phyloP scores from a whole-genome alignment of 2,329 filamentous ascomycete genomes.

The Nannizziopsis barbatae region DNA sequence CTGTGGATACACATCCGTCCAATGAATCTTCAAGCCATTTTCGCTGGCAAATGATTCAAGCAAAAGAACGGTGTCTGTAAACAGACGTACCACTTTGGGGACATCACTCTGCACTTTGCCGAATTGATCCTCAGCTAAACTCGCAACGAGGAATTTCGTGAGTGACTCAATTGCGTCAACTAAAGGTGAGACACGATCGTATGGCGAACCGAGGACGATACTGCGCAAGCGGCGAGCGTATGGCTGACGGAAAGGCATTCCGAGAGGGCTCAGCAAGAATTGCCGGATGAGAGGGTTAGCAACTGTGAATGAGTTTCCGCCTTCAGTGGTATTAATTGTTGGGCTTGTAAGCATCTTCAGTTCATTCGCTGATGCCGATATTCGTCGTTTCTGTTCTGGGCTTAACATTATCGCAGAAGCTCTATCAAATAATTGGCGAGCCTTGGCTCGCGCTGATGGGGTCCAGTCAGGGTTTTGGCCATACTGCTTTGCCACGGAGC shows the following conservation, averaged over 20 bases:
- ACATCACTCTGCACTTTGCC: slow-evolving; percentile 81
- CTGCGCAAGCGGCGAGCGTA: slow-evolving; percentile 55
- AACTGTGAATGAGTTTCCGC: slow-evolving; percentile 39
- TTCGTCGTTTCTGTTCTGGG: slow-evolving; percentile 31
- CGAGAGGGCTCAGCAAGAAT: slow-evolving; percentile 45
- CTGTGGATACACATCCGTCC: slow-evolving; percentile 60
- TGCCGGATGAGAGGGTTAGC: slow-evolving; percentile 39
- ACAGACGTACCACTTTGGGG: slow-evolving; percentile 58
- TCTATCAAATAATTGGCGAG: slow-evolving; percentile 29
- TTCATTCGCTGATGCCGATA: slow-evolving; percentile 30
- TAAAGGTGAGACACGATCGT: slow-evolving; percentile 57
- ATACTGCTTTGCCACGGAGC: slow-evolving; percentile 37
- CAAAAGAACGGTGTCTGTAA: slow-evolving; percentile 57
- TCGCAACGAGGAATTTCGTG: slow-evolving; percentile 57
- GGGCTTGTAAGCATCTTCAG: slow-evolving; percentile 28
- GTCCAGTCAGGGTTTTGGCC: slow-evolving; percentile 37
- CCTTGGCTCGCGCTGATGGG: slow-evolving; percentile 29
- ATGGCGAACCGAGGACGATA: slow-evolving; percentile 62
- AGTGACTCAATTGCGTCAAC: slow-evolving; percentile 61
- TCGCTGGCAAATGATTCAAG: slow-evolving; percentile 55
- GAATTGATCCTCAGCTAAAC: slow-evolving; percentile 67
- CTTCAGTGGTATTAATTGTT: slow-evolving; percentile 37
- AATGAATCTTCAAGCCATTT: slow-evolving; percentile 48
- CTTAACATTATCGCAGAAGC: slow-evolving; percentile 32
- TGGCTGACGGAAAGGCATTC: slow-evolving; percentile 58